Conservation (phyloP, 768 basidiomycete genomes). For the Imleria badia region DNA sequence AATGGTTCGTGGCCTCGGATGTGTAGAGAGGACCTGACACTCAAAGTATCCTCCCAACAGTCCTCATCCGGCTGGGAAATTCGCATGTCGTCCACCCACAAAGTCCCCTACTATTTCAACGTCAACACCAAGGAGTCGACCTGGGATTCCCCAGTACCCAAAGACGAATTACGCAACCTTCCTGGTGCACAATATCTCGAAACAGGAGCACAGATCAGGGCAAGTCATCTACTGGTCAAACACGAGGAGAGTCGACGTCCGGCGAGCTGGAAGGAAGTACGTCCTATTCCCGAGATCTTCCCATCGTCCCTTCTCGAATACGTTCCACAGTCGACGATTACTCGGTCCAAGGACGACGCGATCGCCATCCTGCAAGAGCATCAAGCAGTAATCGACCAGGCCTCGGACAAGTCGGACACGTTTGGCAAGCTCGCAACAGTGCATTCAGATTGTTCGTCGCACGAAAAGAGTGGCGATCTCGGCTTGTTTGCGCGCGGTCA, state of each 20-base stretch:
- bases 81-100: constrained; percentile 75
- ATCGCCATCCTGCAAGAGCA: constrained; percentile 70
- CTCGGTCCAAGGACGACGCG: constrained; percentile 87
- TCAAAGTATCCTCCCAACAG: constrained; percentile 16
- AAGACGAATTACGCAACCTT: constrained; percentile 58
- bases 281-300: constrained; percentile 20
- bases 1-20: constrained; percentile 22
- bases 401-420: constrained; percentile 43
- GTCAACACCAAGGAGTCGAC: constrained; percentile 60
- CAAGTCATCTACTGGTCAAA: constrained; percentile 95
- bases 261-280: constrained; percentile 82
- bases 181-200: constrained; percentile 64
- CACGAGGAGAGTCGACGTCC: constrained; percentile 77
- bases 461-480: constrained; percentile 80
- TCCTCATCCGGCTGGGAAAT: constrained; percentile 67
- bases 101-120: constrained; percentile 90
- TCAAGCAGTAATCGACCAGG: constrained; percentile 56
- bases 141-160: constrained; percentile 76
- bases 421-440: constrained; percentile 74
- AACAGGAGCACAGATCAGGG: constrained; percentile 66
- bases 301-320: not conserved
- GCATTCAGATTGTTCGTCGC: constrained; percentile 91
- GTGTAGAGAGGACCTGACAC: not conserved
- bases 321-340: constrained; percentile 63
- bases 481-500: constrained; percentile 81